Percentiles rank a stretch among this genome's conserved stretches.
Conservation (phyloP, 2,329 filamentous ascomycete genomes). For the Septoria petroselini region DNA sequence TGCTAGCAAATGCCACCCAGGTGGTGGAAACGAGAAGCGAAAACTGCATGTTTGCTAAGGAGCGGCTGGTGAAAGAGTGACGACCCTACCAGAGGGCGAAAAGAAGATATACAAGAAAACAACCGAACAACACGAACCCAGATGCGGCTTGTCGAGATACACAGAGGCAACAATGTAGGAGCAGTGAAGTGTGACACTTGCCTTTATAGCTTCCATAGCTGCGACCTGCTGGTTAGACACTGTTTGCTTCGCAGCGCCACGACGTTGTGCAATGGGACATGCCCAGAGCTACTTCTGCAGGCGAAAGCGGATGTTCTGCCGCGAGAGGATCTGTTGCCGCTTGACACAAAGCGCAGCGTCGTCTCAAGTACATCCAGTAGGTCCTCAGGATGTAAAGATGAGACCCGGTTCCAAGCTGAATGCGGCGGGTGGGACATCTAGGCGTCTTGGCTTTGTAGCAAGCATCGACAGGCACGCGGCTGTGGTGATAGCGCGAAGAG, state of each 20-base stretch:
- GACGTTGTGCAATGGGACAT: constrained; percentile 8
- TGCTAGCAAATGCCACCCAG: neutral
- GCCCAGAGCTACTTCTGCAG: constrained; percentile 9
- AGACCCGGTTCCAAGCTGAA: constrained; percentile 13
- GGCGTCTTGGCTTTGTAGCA: constrained; percentile 12
- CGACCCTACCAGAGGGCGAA: constrained; percentile 11
- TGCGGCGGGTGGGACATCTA: constrained; percentile 11
- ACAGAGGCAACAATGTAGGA: neutral
- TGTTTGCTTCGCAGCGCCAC: constrained; percentile 1
- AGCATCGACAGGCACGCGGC: constrained; percentile 2
- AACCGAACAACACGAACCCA: neutral
- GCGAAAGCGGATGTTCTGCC: constrained; percentile 5
- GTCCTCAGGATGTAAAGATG: neutral
- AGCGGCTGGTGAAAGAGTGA: constrained; percentile 5
- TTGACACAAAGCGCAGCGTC: neutral
- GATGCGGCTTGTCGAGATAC: neutral
- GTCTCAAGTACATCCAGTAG: constrained; percentile 17
- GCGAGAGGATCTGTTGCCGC: constrained; percentile 4
- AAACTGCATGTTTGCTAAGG: constrained; percentile 1
- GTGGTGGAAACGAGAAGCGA: constrained; percentile 4
- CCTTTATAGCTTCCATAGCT: constrained; percentile 12
- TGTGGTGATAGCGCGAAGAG: neutral
- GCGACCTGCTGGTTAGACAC: neutral
- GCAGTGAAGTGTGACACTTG: constrained; percentile 7
- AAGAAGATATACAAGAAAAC: constrained; percentile 3